Base-by-base conservation (phyloP, 495 filamentous ascomycete species). In the Letharia lupina region DNA sequence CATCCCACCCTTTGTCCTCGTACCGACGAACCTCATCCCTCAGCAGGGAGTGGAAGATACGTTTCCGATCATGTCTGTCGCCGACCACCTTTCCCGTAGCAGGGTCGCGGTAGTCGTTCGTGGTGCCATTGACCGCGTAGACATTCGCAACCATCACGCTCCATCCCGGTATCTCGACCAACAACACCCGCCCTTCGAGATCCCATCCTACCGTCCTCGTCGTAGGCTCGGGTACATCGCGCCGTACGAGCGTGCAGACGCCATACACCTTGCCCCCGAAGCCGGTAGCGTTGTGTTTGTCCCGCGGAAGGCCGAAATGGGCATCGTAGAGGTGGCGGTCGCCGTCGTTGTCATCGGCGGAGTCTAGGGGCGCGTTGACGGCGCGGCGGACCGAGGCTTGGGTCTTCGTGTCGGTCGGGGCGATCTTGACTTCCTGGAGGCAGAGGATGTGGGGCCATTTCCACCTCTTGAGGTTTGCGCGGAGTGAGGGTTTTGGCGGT, bases 401-500 rank as follows among this genome's bases (percentile, higher is more conserved):
- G 1, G 73, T 76, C 15, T 68, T 71, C 3, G 60, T 66, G 60
- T 83, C 77, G 7, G 65, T 63, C 0, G 69, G 68, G 23, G 69
- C 72, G 64, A 84, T 78, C 58, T 84, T 84, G 42, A 84, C 75
- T 71, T 84, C 82, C 71, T 84, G 82, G 11, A 84, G 73, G 64
- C 75, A 79, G 31, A 84, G 70, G 42, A 82, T 65, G 28, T 80
- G 70, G 4, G 82, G 82, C 69, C 72, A 82, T 60, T 69, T 58
- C 71, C 82, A 81, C 33, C 78, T 73, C 45, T 71, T 65, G 18
- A 84, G 75, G 58, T 81, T 80, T 35, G 67, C 67, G 12, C 80
- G 76, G 28, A 84, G 66, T 7, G 74, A 75, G 15, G 72, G 68
- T n/a, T 31, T 65, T n/a, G 23, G 9, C 18, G 65, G 41, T 1